phyloP scores from a whole-genome alignment of 1,139 yeast genomes.

The Suhomyces maxii region DNA sequence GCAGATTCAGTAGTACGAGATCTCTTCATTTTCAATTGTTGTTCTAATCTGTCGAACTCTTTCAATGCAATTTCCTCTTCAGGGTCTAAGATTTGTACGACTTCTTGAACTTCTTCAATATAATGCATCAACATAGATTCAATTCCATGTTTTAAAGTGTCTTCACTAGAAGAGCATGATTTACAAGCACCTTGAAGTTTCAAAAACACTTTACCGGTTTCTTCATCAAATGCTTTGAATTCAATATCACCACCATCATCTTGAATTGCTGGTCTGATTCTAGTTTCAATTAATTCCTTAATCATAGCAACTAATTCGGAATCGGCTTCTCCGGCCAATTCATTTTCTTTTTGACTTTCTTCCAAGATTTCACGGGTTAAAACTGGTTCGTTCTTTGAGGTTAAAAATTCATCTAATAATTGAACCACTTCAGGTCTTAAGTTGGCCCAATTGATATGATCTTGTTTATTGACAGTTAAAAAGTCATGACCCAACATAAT shows the following conservation, averaged over 20 bases:
- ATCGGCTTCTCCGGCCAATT: conserved; percentile 39
- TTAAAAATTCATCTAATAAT: conserved; percentile 39
- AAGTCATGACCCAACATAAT: conserved; percentile 79
- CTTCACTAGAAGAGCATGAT: conserved; percentile 73
- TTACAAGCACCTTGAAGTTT: conserved; percentile 84
- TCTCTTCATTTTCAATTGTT: conserved; percentile 27
- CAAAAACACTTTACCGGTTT: conserved; percentile 67
- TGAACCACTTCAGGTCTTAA: conserved; percentile 48
- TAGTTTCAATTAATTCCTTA: conserved; percentile 58
- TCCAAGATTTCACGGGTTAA: conserved; percentile 50
- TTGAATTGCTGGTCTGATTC: conserved; percentile 65
- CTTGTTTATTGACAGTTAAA: conserved; percentile 49
- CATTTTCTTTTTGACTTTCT: conserved; percentile 40
- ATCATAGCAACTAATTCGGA: conserved; percentile 57
- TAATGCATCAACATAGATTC: conserved; percentile 84
- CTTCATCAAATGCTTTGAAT: conserved; percentile 68
- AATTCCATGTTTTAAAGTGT: conserved; percentile 77
- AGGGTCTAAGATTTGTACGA: conserved; percentile 60
- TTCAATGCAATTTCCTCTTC: conserved; percentile 55
- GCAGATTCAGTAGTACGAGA: conserved; percentile 17
- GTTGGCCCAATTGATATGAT: conserved; percentile 47
- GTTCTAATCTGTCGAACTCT: conserved; percentile 71
- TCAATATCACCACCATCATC: conserved; percentile 86
- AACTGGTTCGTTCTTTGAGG: conserved; percentile 45
- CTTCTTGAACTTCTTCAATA: conserved; percentile 77